Evolutionary conservation across 345 rosid species (phyloP).

Genomic region (Streptanthus diversifolius): DNA sequence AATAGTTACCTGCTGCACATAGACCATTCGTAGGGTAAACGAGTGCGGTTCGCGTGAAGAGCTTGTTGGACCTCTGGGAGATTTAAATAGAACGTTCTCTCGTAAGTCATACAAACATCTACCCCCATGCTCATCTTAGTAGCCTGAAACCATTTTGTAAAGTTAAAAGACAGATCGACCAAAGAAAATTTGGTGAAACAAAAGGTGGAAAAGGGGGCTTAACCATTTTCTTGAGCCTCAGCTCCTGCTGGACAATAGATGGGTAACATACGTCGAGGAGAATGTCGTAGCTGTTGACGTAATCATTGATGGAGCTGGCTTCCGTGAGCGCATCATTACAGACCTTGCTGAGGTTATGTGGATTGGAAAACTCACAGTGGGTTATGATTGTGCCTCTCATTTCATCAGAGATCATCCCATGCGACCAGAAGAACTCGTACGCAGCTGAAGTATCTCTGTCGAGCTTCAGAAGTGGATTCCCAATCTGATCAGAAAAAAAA

Average conservation of each 20-base stretch:
- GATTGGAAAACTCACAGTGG: constrained; percentile 58
- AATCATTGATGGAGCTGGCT: constrained; percentile 38
- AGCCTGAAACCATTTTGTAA: constrained; percentile 40
- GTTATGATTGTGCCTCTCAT: constrained; percentile 51
- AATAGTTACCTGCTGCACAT: constrained; percentile 75
- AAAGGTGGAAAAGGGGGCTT: background rate
- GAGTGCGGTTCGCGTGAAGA: constrained; percentile 81
- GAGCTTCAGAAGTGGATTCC: constrained; percentile 78
- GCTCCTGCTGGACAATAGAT: constrained; percentile 71
- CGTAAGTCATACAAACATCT: constrained; percentile 75
- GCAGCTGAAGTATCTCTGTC: constrained; percentile 58
- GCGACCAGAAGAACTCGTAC: constrained; percentile 83
- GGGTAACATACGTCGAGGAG: constrained; percentile 76
- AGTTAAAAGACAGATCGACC: background rate
- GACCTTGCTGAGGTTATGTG: constrained; percentile 42
- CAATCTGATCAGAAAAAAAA: constrained; percentile 49
- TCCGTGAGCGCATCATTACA: constrained; percentile 46
- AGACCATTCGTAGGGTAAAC: constrained; percentile 62
- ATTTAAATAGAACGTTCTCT: constrained; percentile 66
- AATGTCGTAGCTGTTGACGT: constrained; percentile 67
- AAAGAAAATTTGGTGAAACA: background rate
- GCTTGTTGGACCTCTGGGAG: constrained; percentile 90
- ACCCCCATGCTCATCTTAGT: constrained; percentile 74
- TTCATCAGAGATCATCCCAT: constrained; percentile 90
- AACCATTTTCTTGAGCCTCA: constrained; percentile 65